Conservation (phyloP, 257 asterid species). For the Orobanche coerulescens region DNA sequence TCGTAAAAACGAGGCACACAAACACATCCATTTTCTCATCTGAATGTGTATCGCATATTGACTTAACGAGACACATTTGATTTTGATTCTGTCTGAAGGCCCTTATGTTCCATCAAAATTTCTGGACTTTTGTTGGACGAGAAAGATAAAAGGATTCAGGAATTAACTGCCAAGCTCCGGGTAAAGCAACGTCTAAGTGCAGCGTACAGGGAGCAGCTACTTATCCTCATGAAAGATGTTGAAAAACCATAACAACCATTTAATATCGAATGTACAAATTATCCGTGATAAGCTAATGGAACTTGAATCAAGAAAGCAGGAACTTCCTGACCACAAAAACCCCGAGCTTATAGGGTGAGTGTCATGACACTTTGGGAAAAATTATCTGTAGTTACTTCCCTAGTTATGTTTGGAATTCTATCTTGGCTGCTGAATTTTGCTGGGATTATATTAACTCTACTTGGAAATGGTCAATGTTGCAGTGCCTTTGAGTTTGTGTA, state of each 20-base stretch:
- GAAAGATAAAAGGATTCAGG: constrained; percentile 71
- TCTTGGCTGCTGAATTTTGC: not conserved
- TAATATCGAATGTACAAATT: constrained; percentile 42
- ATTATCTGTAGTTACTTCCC: constrained; percentile 4
- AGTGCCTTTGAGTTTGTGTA: not conserved
- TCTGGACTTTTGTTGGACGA: constrained; percentile 42
- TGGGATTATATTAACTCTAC: not conserved
- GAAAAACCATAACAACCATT: constrained; percentile 56
- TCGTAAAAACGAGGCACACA: not conserved
- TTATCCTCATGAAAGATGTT: constrained; percentile 55
- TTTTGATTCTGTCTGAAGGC: constrained; percentile 1
- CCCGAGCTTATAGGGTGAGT: constrained; percentile 31
- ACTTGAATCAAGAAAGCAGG: constrained; percentile 46
- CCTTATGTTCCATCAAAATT: constrained; percentile 6
- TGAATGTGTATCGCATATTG: constrained; percentile 9
- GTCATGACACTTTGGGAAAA: not conserved
- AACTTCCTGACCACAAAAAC: constrained; percentile 25
- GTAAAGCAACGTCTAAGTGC: constrained; percentile 56
- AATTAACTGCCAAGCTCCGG: constrained; percentile 63
- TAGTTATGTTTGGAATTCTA: constrained; percentile 3
- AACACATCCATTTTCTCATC: not conserved
- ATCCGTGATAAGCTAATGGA: constrained; percentile 42
- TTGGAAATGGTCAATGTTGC: not conserved
- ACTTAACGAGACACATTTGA: not conserved
- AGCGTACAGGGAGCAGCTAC: constrained; percentile 61